Conservation (phyloP, 2,329 filamentous ascomycete genomes). For the Metarhizium humberi region DNA sequence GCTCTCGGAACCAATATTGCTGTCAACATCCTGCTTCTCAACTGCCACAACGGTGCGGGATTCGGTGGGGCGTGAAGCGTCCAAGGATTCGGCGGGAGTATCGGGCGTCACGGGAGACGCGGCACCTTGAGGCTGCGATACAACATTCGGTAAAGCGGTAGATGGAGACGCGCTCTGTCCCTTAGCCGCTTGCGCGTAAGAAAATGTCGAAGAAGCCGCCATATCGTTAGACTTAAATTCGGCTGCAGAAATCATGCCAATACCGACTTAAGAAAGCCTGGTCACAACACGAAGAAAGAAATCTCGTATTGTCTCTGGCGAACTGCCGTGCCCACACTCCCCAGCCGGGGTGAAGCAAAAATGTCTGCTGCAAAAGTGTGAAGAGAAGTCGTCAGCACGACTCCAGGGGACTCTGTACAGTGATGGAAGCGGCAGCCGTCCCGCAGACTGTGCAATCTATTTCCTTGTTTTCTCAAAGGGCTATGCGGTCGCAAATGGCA, state of each 20-base stretch:
- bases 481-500: neutral
- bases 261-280: slow-evolving; percentile 10
- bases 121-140: slow-evolving; percentile 16
- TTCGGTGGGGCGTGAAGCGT: slow-evolving; percentile 15
- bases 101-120: slow-evolving; percentile 18
- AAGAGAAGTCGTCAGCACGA: slow-evolving; percentile 1
- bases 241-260: slow-evolving; percentile 20
- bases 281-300: slow-evolving; percentile 8
- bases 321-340: slow-evolving; percentile 10
- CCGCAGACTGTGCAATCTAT: neutral
- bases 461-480: neutral
- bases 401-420: neutral
- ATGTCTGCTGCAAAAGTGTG: slow-evolving; percentile 1
- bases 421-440: neutral
- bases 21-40: slow-evolving; percentile 26
- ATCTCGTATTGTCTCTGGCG: slow-evolving; percentile 6
- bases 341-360: slow-evolving; percentile 9
- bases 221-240: slow-evolving; percentile 28
- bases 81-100: slow-evolving; percentile 15
- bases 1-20: slow-evolving; percentile 26
- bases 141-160: slow-evolving; percentile 15
- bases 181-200: slow-evolving; percentile 92
- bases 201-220: slow-evolving; percentile 59
- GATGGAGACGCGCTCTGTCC: slow-evolving; percentile 46
- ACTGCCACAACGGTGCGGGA: slow-evolving; percentile 8